phyloP scores from a whole-genome alignment of 2,329 filamentous ascomycete genomes.

The Pyrenophora teres region DNA sequence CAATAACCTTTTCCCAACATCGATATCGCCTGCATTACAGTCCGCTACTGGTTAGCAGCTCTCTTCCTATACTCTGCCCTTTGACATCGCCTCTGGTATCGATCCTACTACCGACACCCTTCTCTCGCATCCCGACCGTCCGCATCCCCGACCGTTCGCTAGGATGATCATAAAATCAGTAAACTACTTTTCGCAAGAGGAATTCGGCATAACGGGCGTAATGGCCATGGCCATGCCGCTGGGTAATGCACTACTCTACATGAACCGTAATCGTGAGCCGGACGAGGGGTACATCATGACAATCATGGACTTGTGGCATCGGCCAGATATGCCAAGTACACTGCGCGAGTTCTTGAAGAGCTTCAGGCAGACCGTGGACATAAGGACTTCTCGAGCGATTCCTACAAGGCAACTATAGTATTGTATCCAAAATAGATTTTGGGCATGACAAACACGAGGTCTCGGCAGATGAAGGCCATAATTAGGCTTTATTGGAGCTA shows the following conservation, averaged over 20 bases:
- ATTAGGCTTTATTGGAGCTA: background rate
- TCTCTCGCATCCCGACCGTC: conserved; percentile 18
- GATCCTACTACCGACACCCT: conserved; percentile 7
- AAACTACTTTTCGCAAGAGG: conserved; percentile 30
- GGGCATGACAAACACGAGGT: too few relatives aligned
- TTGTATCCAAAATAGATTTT: background rate
- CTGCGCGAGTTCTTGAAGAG: conserved; percentile 31
- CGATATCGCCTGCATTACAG: conserved; percentile 22
- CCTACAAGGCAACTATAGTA: conserved; percentile 1
- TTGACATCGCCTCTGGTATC: conserved; percentile 22
- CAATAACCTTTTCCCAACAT: conserved; percentile 26
- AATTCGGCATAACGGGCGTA: conserved; percentile 27
- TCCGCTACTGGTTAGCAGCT: conserved; percentile 32
- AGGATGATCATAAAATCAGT: conserved; percentile 29
- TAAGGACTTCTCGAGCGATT: conserved; percentile 2
- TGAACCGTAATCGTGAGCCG: conserved; percentile 16
- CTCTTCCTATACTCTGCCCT: conserved; percentile 30
- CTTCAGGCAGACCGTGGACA: conserved; percentile 15
- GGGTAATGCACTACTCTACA: conserved; percentile 26
- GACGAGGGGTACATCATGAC: conserved; percentile 23
- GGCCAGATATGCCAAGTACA: conserved; percentile 23
- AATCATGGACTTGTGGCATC: conserved; percentile 17
- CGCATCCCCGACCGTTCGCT: conserved; percentile 30
- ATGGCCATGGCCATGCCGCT: conserved; percentile 28
- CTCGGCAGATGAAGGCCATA: too few relatives aligned